Conservation (phyloP, 768 basidiomycete species). For the Suillus occidentalis region DNA sequence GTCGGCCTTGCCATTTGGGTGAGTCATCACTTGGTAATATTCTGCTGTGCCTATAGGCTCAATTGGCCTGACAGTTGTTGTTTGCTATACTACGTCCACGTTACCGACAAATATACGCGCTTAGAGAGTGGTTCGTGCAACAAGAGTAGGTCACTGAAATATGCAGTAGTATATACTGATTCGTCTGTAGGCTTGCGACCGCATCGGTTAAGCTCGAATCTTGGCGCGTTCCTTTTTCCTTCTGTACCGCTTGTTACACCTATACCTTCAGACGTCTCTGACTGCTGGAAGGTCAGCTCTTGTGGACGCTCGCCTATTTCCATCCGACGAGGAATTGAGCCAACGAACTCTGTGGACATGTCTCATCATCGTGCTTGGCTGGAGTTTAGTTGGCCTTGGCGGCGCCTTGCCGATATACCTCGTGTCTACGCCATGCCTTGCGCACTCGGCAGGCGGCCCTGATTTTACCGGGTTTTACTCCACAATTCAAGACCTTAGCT, state of each 20-base stretch:
- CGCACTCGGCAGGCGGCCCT: conserved; percentile 44
- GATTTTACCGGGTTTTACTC: conserved; percentile 61
- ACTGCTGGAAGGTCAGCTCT: conserved; percentile 50
- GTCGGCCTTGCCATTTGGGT: conserved; percentile 73
- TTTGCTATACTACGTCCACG: conserved; percentile 71
- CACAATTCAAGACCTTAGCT: conserved; percentile 70
- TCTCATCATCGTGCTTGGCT: conserved; percentile 61
- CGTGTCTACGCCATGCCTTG: conserved; percentile 67
- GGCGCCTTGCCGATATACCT: conserved; percentile 75
- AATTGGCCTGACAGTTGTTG: conserved; percentile 42
- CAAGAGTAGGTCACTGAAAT: conserved; percentile 50
- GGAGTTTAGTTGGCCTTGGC: conserved; percentile 68
- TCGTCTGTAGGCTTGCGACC: conserved; percentile 59
- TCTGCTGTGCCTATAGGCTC: neutral
- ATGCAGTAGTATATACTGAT: conserved; percentile 12
- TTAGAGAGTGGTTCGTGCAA: conserved; percentile 77
- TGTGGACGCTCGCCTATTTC: conserved; percentile 57
- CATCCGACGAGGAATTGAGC: conserved; percentile 72
- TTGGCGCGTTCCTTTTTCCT: conserved; percentile 72
- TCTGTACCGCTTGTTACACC: conserved; percentile 64
- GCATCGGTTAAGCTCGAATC: conserved; percentile 52
- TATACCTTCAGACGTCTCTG: conserved; percentile 55
- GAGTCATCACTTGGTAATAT: conserved; percentile 24
- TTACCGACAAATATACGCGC: conserved; percentile 68
- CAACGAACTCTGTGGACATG: conserved; percentile 71